These are phyloP conservation scores for Psidium guajava DNA, from an alignment of 345 rosid genomes.

Conservation along the genomic window DNA sequence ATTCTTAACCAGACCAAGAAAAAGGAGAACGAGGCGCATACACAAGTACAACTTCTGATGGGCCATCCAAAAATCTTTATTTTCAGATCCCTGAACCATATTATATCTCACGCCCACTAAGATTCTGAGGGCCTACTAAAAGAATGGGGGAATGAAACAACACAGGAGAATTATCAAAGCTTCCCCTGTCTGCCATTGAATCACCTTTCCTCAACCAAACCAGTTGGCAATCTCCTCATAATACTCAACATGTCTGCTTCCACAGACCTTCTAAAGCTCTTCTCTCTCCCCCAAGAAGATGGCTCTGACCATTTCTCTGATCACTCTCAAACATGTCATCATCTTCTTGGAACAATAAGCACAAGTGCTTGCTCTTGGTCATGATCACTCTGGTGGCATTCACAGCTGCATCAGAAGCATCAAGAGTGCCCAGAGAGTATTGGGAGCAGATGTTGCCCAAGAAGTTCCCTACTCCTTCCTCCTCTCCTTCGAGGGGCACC, in stretches of 20 bases:
- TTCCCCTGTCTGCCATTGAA: constrained; percentile 63
- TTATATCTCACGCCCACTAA: not conserved
- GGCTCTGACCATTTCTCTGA: constrained; percentile 11
- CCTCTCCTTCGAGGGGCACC: constrained; percentile 89
- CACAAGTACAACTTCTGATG: not conserved
- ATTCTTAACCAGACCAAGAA: not conserved
- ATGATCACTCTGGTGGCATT: constrained; percentile 17
- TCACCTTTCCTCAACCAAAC: constrained; percentile 60
- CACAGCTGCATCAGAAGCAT: constrained; percentile 31
- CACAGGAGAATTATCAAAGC: constrained; percentile 28
- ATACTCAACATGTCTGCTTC: constrained; percentile 55
- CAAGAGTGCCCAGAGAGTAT: constrained; percentile 47
- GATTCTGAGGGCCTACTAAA: not conserved
- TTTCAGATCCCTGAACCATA: not conserved
- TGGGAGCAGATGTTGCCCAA: constrained; percentile 90
- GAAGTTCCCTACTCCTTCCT: constrained; percentile 62
- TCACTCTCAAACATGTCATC: not conserved
- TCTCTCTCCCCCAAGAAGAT: not conserved
- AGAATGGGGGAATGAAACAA: constrained; percentile 10
- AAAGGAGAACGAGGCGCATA: not conserved
- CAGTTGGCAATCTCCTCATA: constrained; percentile 47
- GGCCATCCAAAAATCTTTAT: not conserved
- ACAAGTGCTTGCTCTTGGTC: constrained; percentile 15
- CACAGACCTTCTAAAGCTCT: constrained; percentile 28
- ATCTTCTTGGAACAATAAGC: constrained; percentile 15